phyloP scores from a whole-genome alignment of 257 asterid genomes.

The Petunia axillaris region DNA sequence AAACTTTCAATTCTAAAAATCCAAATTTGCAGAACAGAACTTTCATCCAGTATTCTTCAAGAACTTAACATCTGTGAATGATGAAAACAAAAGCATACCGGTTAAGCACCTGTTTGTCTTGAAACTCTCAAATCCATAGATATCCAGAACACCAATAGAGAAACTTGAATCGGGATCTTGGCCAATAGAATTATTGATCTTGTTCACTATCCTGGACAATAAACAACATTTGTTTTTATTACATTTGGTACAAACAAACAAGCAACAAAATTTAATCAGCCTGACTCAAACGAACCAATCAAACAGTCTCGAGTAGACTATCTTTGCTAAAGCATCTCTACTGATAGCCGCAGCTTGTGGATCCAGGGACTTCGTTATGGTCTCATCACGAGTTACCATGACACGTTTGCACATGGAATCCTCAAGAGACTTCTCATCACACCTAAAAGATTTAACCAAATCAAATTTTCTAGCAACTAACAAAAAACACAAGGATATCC shows the following conservation, averaged over 20 bases:
- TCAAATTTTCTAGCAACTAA: constrained; percentile 27
- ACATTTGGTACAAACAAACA: constrained; percentile 8
- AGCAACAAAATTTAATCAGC: not conserved
- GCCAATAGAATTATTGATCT: constrained; percentile 83
- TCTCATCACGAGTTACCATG: constrained; percentile 89
- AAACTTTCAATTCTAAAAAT: constrained; percentile 16
- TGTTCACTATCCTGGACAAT: constrained; percentile 78
- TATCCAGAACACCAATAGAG: constrained; percentile 92
- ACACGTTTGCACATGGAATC: constrained; percentile 85
- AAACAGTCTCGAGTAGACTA: constrained; percentile 76
- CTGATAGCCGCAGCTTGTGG: constrained; percentile 70
- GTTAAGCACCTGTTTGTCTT: constrained; percentile 99
- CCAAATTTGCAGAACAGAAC: constrained; percentile 22
- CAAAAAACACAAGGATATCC: not conserved
- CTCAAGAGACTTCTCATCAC: constrained; percentile 75
- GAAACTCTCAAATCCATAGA: constrained; percentile 98
- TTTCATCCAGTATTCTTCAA: constrained; percentile 45
- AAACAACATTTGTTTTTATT: constrained; percentile 21
- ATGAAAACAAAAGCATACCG: constrained; percentile 87
- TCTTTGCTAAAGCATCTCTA: constrained; percentile 88
- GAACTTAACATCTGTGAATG: constrained; percentile 54
- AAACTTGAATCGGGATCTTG: constrained; percentile 77
- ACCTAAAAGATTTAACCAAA: constrained; percentile 51
- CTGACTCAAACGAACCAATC: constrained; percentile 66
- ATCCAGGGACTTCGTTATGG: constrained; percentile 76